These are phyloP conservation scores for Exophiala aquamarina DNA, from an alignment of 2,329 filamentous ascomycete genomes.

Conservation along the genomic window DNA sequence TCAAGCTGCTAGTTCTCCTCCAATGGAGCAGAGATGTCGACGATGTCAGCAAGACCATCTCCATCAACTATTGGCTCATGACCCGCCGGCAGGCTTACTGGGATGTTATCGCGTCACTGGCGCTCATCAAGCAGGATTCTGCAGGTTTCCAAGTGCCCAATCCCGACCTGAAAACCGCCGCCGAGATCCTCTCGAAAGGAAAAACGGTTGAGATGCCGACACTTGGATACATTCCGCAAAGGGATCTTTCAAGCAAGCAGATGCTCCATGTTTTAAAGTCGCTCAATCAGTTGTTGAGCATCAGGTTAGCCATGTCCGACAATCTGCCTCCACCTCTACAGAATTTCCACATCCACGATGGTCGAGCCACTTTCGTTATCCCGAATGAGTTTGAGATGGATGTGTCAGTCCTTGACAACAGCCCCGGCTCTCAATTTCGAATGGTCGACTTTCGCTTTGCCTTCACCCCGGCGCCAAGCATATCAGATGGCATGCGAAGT, in stretches of 20 bases:
- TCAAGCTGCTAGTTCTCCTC: slow-evolving; percentile 86
- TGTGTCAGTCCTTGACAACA: slow-evolving; percentile 84
- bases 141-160: slow-evolving; percentile 75
- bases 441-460: slow-evolving; percentile 89
- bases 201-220: slow-evolving; percentile 77
- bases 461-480: slow-evolving; percentile 68
- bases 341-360: slow-evolving; percentile 75
- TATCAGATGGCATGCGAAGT: slow-evolving; percentile 64
- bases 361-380: slow-evolving; percentile 86
- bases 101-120: slow-evolving; percentile 61
- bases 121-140: slow-evolving; percentile 72
- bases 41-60: slow-evolving; percentile 82
- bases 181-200: slow-evolving; percentile 79
- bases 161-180: slow-evolving; percentile 85
- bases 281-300: slow-evolving; percentile 78
- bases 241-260: slow-evolving; percentile 68
- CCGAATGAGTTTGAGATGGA: slow-evolving; percentile 88
- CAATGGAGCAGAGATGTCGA: slow-evolving; percentile 83
- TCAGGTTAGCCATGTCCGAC: slow-evolving; percentile 83
- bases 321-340: slow-evolving; percentile 75
- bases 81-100: slow-evolving; percentile 62
- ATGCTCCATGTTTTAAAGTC: slow-evolving; percentile 74
- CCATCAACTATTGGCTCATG: slow-evolving; percentile 75
- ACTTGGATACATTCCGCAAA: slow-evolving; percentile 74
- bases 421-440: slow-evolving; percentile 80